Percentiles rank a stretch among this genome's conserved stretches.
Conservation (phyloP, 2,329 filamentous ascomycete genomes). For the Talaromyces albobiverticillius region DNA sequence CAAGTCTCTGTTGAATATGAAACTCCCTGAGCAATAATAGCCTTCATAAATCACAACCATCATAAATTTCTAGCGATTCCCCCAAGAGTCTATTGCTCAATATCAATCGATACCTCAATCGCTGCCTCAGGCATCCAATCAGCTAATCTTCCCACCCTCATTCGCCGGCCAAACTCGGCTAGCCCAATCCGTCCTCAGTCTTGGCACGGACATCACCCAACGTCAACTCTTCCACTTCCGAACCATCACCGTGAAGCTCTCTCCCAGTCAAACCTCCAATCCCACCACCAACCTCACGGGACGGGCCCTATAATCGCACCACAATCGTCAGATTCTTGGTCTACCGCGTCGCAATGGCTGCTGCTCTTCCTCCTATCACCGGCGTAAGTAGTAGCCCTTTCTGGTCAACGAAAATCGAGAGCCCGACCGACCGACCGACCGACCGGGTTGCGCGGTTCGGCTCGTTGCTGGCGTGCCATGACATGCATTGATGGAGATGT, state of each 20-base stretch:
- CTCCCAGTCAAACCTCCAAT: too few relatives aligned
- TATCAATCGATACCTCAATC: background rate
- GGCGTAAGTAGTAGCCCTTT: conserved; percentile 39
- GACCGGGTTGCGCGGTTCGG: too few relatives aligned
- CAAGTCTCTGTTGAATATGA: background rate
- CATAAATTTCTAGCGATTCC: too few relatives aligned
- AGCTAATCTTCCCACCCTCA: background rate
- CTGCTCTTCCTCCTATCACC: conserved; percentile 44
- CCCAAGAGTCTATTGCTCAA: too few relatives aligned
- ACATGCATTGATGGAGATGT: conserved; percentile 16
- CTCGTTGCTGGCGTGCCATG: conserved; percentile 7
- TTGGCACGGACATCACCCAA: conserved; percentile 17
- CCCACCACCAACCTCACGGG: background rate
- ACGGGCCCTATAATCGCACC: too few relatives aligned
- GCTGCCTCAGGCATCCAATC: background rate
- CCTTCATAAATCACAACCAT: too few relatives aligned
- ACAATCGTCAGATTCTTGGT: too few relatives aligned
- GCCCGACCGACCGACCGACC: too few relatives aligned
- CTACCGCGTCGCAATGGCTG: conserved; percentile 35
- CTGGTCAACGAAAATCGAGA: conserved; percentile 13
- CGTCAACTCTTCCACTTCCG: conserved; percentile 13
- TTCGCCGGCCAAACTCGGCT: conserved; percentile 1
- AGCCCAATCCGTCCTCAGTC: conserved; percentile 6
- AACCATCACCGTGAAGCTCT: conserved; percentile 9
- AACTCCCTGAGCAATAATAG: too few relatives aligned